phyloP scores from a whole-genome alignment of 2,329 filamentous ascomycete species.

The Pochonia chlamydosporia region DNA sequence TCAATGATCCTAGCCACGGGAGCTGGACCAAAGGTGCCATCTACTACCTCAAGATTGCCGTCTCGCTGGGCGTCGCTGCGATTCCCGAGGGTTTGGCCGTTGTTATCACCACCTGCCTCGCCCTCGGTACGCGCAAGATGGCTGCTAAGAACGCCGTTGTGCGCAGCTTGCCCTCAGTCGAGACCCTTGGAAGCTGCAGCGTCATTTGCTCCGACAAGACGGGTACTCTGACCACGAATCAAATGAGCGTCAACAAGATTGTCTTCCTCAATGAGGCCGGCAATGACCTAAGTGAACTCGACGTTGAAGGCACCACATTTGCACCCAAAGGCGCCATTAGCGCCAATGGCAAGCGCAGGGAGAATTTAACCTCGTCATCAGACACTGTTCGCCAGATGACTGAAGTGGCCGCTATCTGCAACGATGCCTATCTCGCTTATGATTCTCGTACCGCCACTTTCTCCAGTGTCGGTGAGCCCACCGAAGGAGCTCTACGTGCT shows the following conservation, averaged over 20 bases:
- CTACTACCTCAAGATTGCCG: conserved; percentile 99
- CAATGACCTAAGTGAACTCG: conserved; percentile 72
- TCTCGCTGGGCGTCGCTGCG: conserved; percentile 93
- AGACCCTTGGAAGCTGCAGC: conserved; percentile 97
- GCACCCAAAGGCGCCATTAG: conserved; percentile 72
- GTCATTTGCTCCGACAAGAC: conserved; percentile 99
- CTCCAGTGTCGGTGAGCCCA: conserved; percentile 86
- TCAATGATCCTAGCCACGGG: conserved; percentile 89
- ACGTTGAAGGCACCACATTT: conserved; percentile 91
- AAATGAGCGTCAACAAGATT: conserved; percentile 96
- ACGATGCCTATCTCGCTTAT: conserved; percentile 78
- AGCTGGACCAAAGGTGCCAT: conserved; percentile 95
- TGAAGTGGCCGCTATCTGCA: conserved; percentile 72
- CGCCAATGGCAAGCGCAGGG: conserved; percentile 59
- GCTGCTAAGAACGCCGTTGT: conserved; percentile 97
- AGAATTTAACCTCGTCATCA: conserved; percentile 65
- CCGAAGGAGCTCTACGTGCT: conserved; percentile 86
- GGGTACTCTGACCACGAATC: conserved; percentile 94
- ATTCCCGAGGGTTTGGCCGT: conserved; percentile 97
- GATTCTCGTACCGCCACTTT: conserved; percentile 70
- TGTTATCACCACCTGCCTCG: conserved; percentile 97
- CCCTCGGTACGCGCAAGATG: conserved; percentile 96
- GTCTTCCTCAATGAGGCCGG: conserved; percentile 75
- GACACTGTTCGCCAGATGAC: conserved; percentile 74
- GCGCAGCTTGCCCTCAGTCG: conserved; percentile 89